These are phyloP conservation scores for Cnidoscolus chayamansa DNA, from an alignment of 441 rosid species.

Conservation along the genomic window DNA sequence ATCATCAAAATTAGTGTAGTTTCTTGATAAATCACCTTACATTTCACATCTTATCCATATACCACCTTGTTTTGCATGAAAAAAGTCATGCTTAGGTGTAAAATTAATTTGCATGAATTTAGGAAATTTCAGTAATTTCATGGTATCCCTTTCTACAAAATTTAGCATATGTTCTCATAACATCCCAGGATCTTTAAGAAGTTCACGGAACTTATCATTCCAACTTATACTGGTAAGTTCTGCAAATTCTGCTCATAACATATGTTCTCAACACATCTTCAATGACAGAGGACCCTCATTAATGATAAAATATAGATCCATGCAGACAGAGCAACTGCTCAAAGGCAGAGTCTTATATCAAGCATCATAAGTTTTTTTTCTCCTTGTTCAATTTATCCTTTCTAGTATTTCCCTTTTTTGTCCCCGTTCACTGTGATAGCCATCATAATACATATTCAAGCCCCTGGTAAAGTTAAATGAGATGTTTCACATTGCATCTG, in stretches of 20 bases:
- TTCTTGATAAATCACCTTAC: background rate
- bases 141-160: background rate
- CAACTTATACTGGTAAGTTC: no score
- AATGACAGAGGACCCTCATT: no score
- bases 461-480: background rate
- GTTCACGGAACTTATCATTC: background rate
- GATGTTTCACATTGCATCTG: conserved; percentile 10
- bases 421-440: background rate
- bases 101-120: background rate
- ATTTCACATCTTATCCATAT: background rate
- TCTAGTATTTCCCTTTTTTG: background rate
- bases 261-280: no score
- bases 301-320: no score
- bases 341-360: background rate
- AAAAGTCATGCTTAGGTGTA: no score
- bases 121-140: background rate
- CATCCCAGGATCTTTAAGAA: background rate
- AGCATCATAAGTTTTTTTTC: background rate
- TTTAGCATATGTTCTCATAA: background rate
- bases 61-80: no score
- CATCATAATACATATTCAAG: no score
- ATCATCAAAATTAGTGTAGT: background rate
- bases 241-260: no score
- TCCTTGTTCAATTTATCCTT: background rate
- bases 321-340: background rate